These are phyloP conservation scores for Ogataea siamensis DNA, from an alignment of 805 yeast species.

Conservation along the genomic window DNA sequence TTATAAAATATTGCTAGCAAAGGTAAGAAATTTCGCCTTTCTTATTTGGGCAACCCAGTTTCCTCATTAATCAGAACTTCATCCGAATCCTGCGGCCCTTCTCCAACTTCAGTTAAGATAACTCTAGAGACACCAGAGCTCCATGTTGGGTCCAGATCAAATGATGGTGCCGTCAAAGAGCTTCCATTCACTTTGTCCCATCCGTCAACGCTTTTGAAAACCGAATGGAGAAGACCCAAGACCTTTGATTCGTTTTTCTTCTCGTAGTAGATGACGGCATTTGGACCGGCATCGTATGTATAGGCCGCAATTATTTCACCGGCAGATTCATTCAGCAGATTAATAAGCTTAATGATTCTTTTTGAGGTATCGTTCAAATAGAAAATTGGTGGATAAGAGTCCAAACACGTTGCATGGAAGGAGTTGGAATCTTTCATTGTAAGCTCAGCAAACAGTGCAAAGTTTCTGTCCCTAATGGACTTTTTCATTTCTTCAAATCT, in stretches of 20 bases:
- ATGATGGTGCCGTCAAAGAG: constrained; percentile 19
- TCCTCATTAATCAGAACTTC: constrained; percentile 54
- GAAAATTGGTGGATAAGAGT: constrained; percentile 93
- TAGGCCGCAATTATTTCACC: constrained; percentile 85
- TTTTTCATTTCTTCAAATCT: constrained; percentile 81
- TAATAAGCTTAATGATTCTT: constrained; percentile 73
- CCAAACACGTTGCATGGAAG: constrained; percentile 97
- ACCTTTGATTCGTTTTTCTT: constrained; percentile 70
- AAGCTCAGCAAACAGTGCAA: constrained; percentile 76
- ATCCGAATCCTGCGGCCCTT: constrained; percentile 70
- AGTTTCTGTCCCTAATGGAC: constrained; percentile 72
- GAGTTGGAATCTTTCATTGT: constrained; percentile 97
- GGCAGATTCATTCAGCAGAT: constrained; percentile 66
- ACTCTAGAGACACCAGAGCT: constrained; percentile 71
- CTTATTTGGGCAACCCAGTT: constrained; percentile 59
- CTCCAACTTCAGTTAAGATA: constrained; percentile 82
- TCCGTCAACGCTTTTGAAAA: constrained; percentile 60
- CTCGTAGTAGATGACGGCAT: constrained; percentile 91
- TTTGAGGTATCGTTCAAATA: constrained; percentile 90
- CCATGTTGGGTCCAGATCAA: constrained; percentile 31
- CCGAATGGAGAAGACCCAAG: constrained; percentile 63
- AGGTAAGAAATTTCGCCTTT: constrained; percentile 1
- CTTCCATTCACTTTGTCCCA: constrained; percentile 48
- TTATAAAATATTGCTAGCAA: constrained; percentile 1
- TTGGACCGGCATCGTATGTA: constrained; percentile 99